Base-by-base conservation (phyloP, 805 yeast species). In the Lipomyces spencermartinsiae region DNA sequence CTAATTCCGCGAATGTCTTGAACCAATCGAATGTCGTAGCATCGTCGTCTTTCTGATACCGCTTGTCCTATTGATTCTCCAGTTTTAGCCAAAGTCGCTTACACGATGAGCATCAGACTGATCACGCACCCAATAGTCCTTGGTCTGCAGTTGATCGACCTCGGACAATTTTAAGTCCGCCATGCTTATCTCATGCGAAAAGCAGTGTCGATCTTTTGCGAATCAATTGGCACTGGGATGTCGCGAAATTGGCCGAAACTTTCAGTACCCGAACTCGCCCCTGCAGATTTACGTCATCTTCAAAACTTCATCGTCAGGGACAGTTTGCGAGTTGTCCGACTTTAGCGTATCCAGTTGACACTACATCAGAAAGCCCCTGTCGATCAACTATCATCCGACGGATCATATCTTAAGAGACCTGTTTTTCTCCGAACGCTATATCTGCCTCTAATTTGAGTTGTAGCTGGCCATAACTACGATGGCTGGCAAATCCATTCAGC, bases 11-110 rank as follows among this genome's bases (percentile, higher is more conserved):
- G 60, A 63, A 74, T 22, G 70, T 71, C 68, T 73, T 73, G 71
- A 74, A 74, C 76, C 76, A 74, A 58, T 74, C 76, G 64, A 74
- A 74, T 7, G 69, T 66, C 29, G 62, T 61, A 6, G 57, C 69
- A 3, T 64, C 68, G 9, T 64, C 64, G 31, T 71, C 73, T 43
- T 73, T 73, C 56, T 67, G 61, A 54, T 73, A 73, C 55, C 76
- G 61, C n/a, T 56, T 34, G 58, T 73, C 73, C 75, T 72, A 59
- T 5, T 25, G 7, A 43, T 43, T 43, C 9, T 43, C 49, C 49
- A 16, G 16, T 9, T 1, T 43, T 16, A 43, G 43, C 14, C 14
- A 10, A 16, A n/a, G 39, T 29, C 29, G 49, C 10, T 43, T 12
- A 16, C 9, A 2, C 4, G 34, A 39, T 25, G 22, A 8, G 19